These are phyloP conservation scores for Polymyxa betae DNA, from an alignment of 208 protist species.

Conservation along the genomic window DNA sequence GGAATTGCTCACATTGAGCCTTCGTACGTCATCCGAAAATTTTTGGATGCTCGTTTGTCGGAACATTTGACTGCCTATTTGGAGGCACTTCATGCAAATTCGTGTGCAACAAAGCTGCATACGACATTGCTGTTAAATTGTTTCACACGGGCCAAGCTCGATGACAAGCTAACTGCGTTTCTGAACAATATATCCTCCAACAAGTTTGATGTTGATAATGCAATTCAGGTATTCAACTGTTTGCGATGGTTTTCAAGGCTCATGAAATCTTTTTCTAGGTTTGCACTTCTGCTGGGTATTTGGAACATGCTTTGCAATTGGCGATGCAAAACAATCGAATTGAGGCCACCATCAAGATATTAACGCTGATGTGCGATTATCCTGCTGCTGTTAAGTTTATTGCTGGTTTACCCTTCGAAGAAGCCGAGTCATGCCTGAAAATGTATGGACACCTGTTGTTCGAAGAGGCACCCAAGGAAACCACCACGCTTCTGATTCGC, in stretches of 20 bases:
- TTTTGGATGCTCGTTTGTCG: conserved; percentile 1
- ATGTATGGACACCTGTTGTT: conserved; percentile 23
- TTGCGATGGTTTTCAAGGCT: neutral
- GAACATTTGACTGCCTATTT: conserved; percentile 53
- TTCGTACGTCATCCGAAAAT: conserved; percentile 54
- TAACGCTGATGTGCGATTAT: neutral
- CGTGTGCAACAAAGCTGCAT: conserved; percentile 47
- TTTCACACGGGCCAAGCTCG: conserved; percentile 14
- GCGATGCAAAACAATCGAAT: neutral
- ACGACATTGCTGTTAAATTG: conserved; percentile 57
- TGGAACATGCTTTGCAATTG: conserved; percentile 45
- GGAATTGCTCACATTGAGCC: conserved; percentile 24
- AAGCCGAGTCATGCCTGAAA: conserved; percentile 33
- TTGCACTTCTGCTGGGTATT: neutral
- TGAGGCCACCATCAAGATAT: conserved; percentile 50
- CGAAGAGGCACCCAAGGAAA: neutral
- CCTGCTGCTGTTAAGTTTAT: conserved; percentile 1
- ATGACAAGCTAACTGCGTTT: neutral
- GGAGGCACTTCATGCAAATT: conserved; percentile 23
- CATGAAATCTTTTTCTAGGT: neutral
- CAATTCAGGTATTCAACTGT: conserved; percentile 14
- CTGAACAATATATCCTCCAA: neutral
- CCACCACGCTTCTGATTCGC: neutral
- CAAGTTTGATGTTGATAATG: conserved; percentile 54
- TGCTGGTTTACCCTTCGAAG: neutral